Percentiles rank a stretch among this genome's conserved stretches.
Conservation (phyloP, 1,284 basidiomycete species). For the Malassezia brasiliensis region DNA sequence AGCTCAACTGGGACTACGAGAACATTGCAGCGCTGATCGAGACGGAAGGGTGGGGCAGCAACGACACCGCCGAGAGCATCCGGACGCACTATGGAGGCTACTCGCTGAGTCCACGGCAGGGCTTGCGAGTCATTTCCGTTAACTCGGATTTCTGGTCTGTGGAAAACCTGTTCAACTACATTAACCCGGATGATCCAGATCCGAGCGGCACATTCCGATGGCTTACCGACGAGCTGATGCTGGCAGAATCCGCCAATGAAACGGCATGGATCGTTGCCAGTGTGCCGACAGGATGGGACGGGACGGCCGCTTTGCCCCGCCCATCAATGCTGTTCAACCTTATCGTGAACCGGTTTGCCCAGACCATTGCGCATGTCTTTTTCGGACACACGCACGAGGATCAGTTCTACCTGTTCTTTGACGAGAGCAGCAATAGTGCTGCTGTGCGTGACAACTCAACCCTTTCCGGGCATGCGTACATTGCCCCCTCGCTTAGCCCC, state of each 20-base stretch:
- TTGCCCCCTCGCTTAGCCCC: constrained; percentile 64
- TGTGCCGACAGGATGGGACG: constrained; percentile 62
- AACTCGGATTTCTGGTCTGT: constrained; percentile 59
- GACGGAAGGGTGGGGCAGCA: constrained; percentile 60
- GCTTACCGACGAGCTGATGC: constrained; percentile 65
- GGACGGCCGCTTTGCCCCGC: constrained; percentile 56
- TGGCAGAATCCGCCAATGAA: constrained; percentile 31
- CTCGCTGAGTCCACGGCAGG: constrained; percentile 61
- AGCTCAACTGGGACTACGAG: no score
- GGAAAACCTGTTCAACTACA: constrained; percentile 61
- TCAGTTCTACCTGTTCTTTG: constrained; percentile 66
- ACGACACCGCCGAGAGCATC: constrained; percentile 56
- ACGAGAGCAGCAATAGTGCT: constrained; percentile 15
- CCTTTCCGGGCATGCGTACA: constrained; percentile 50
- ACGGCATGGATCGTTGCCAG: constrained; percentile 69
- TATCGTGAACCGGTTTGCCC: constrained; percentile 65
- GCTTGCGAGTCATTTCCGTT: constrained; percentile 63
- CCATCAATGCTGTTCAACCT: constrained; percentile 34
- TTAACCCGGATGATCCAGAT: constrained; percentile 64
- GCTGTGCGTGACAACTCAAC: neutral
- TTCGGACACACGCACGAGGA: constrained; percentile 75
- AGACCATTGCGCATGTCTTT: constrained; percentile 70
- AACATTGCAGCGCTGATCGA: constrained; percentile 7
- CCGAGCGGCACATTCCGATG: constrained; percentile 66
- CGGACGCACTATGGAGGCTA: constrained; percentile 65